phyloP scores from a whole-genome alignment of 139 green algal genomes.

The Penium margaritaceum region DNA sequence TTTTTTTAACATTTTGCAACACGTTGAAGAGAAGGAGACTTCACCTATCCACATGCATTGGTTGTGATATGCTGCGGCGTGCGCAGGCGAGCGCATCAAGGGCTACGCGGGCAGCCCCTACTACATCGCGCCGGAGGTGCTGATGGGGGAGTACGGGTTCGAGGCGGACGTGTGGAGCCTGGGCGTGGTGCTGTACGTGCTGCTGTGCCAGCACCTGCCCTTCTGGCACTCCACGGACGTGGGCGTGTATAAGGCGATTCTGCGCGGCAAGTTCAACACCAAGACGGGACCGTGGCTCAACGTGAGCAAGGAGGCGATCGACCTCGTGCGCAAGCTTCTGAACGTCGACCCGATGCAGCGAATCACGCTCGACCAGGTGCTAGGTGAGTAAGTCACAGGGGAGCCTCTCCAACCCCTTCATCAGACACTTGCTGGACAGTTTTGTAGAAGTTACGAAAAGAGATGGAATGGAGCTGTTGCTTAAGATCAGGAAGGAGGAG shows the following conservation, averaged over 20 bases:
- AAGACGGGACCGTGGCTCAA: conserved; percentile 7
- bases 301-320: neutral
- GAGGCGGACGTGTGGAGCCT: conserved; percentile 14
- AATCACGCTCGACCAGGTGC: conserved; percentile 8
- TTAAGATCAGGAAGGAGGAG: neutral
- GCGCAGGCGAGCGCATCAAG: conserved; percentile 3
- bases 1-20: too few relatives aligned
- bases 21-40: too few relatives aligned
- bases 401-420: too few relatives aligned
- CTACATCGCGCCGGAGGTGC: neutral
- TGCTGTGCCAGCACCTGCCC: neutral
- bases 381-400: too few relatives aligned
- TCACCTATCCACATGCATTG: too few relatives aligned
- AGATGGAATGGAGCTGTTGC: neutral
- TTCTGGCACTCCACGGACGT: neutral
- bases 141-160: neutral
- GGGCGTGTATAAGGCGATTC: neutral
- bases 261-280: neutral
- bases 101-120: conserved; percentile 6
- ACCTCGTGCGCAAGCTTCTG: neutral
- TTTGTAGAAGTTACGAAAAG: too few relatives aligned
- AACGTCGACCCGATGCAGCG: neutral
- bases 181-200: neutral
- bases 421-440: too few relatives aligned
- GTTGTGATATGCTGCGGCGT: too few relatives aligned